Conservation (phyloP, 176 grass and related monocot genomes). For the Raddia guianensis region DNA sequence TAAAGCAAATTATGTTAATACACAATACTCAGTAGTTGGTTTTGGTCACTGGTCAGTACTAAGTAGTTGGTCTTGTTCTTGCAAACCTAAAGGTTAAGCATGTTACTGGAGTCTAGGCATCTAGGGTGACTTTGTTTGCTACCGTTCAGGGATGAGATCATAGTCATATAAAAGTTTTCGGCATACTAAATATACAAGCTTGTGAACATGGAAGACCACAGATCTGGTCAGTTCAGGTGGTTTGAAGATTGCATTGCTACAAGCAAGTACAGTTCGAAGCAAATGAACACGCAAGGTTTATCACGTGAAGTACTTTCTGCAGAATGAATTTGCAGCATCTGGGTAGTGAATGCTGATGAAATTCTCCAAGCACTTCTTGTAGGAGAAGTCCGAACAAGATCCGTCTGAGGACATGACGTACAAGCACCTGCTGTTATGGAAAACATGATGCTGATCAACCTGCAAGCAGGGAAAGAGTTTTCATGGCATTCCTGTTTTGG, state of each 20-base stretch:
- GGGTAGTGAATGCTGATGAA: conserved; percentile 46
- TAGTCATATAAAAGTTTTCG: conserved; percentile 21
- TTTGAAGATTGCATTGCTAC: conserved; percentile 12
- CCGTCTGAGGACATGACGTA: conserved; percentile 38
- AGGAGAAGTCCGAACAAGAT: conserved; percentile 50
- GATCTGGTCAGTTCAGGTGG: neutral
- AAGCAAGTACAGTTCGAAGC: neutral
- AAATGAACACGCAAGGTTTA: conserved; percentile 15
- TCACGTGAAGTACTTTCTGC: conserved; percentile 53
- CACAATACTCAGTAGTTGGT: neutral
- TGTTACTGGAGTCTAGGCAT: conserved; percentile 2
- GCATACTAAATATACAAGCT: conserved; percentile 32
- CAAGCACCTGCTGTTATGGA: conserved; percentile 51
- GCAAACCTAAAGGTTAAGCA: neutral
- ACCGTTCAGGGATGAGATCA: conserved; percentile 30
- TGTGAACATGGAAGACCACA: conserved; percentile 22
- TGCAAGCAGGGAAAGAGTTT: conserved; percentile 31
- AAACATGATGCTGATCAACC: conserved; percentile 40
- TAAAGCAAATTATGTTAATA: neutral
- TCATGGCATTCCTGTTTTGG: neutral
- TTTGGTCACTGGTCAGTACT: neutral
- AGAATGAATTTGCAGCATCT: conserved; percentile 41
- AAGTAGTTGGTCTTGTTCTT: neutral
- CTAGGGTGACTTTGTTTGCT: neutral
- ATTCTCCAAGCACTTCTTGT: conserved; percentile 62